A percentile compares a stretch with the other conserved stretches of the same genome.
phyloP scores from a whole-genome alignment of 2,329 filamentous ascomycete species.

The Fusarium sp. region DNA sequence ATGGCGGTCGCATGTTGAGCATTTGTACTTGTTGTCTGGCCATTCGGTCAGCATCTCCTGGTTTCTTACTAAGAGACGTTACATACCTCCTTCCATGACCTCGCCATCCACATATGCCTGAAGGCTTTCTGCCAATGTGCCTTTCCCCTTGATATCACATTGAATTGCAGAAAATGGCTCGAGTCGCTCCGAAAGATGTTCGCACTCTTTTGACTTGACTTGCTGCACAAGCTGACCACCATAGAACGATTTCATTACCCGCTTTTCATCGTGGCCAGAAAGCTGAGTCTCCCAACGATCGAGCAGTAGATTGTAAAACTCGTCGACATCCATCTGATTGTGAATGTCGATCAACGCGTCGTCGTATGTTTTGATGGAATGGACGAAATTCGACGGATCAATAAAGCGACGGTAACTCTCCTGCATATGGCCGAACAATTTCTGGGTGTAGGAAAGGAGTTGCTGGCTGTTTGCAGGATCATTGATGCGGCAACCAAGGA shows the following conservation, averaged over 20 bases:
- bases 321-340: slow-evolving; percentile 97
- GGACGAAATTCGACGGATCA: slow-evolving; percentile 78
- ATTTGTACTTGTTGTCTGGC: slow-evolving; percentile 96
- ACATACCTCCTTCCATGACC: slow-evolving; percentile 86
- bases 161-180: slow-evolving; percentile 96
- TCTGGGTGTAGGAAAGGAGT: slow-evolving; percentile 81
- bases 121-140: slow-evolving; percentile 84
- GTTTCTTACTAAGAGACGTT: slow-evolving; percentile 2
- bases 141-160: slow-evolving; percentile 95
- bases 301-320: slow-evolving; percentile 95
- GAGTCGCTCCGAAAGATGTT: slow-evolving; percentile 89
- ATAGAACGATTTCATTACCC: slow-evolving; percentile 83
- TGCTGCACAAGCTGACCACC: slow-evolving; percentile 94
- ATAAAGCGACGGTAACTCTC: slow-evolving; percentile 79
- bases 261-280: slow-evolving; percentile 73
- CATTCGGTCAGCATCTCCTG: slow-evolving; percentile 13
- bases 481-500: slow-evolving; percentile 72
- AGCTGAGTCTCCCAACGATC: slow-evolving; percentile 91
- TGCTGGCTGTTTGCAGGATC: slow-evolving; percentile 69
- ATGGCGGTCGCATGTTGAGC: slow-evolving; percentile 86
- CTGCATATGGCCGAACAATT: slow-evolving; percentile 87
- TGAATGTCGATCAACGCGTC: slow-evolving; percentile 85
- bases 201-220: slow-evolving; percentile 93
- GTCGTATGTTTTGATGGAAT: slow-evolving; percentile 84
- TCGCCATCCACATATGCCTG: slow-evolving; percentile 97